Conservation (phyloP, 2,329 filamentous ascomycete species). For the Capronia americana region DNA sequence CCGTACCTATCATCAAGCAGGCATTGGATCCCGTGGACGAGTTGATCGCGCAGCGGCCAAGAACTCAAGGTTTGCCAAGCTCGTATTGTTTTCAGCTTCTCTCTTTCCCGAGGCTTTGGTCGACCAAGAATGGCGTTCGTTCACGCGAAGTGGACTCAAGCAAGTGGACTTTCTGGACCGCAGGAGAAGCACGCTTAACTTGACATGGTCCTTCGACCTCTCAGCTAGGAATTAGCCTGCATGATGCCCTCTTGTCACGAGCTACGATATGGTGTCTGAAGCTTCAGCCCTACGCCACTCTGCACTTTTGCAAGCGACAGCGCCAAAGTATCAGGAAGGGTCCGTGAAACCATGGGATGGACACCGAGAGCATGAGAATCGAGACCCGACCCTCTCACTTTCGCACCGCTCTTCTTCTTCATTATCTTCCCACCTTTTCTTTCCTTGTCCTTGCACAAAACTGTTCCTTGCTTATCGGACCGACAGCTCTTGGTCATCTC, state of each 20-base stretch:
- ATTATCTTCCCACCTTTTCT: background rate
- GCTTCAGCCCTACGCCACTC: constrained; percentile 6
- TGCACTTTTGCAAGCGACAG: background rate
- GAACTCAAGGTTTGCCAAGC: constrained; percentile 1
- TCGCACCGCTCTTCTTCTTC: background rate
- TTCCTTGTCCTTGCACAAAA: background rate
- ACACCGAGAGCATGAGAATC: background rate
- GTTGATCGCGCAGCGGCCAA: background rate
- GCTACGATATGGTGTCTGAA: background rate
- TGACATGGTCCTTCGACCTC: background rate
- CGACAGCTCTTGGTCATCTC: background rate
- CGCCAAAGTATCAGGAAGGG: background rate
- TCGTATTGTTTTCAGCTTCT: constrained; percentile 2
- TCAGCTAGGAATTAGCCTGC: background rate
- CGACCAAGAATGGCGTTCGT: background rate
- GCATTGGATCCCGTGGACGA: background rate
- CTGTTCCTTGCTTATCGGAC: background rate
- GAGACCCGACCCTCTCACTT: too few species aligned
- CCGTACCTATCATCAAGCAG: background rate
- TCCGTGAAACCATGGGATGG: background rate
- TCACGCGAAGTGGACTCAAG: background rate
- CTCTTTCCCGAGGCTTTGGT: background rate
- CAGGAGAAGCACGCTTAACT: background rate
- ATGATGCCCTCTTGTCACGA: background rate
- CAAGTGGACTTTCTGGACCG: background rate